Percentiles rank a stretch among this genome's conserved stretches.
Conservation (phyloP, 2,329 filamentous ascomycete genomes). For the Celoporthe dispersa region DNA sequence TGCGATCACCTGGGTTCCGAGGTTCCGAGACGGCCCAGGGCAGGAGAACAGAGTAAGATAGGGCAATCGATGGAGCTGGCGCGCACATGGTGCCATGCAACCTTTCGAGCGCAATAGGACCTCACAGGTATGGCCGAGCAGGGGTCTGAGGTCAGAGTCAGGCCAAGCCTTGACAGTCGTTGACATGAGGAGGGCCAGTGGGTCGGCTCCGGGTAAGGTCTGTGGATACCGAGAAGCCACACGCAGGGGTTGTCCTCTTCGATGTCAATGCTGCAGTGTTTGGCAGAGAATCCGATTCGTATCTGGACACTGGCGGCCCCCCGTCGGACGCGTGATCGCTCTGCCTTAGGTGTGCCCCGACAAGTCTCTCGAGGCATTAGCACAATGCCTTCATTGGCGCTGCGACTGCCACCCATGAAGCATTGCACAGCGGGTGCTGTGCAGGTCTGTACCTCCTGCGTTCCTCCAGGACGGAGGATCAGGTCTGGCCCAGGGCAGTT, state of each 20-base stretch:
- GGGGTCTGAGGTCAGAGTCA: constrained; percentile 12
- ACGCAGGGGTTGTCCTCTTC: constrained; percentile 16
- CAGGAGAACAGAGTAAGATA: neutral
- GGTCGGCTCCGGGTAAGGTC: constrained; percentile 5
- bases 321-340: constrained; percentile 4
- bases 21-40: neutral
- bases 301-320: constrained; percentile 13
- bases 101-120: constrained; percentile 15
- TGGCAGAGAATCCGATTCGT: neutral
- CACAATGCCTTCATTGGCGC: neutral
- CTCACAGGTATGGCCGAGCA: constrained; percentile 13
- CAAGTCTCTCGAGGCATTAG: neutral
- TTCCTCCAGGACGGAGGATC: neutral
- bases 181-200: constrained; percentile 3
- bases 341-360: constrained; percentile 11
- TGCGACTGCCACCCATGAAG: neutral
- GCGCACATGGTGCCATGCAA: neutral
- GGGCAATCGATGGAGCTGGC: neutral
- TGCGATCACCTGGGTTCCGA: neutral
- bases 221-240: constrained; percentile 12
- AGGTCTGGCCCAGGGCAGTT: neutral
- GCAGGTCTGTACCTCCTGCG: neutral
- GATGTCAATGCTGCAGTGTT: constrained; percentile 2
- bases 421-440: neutral
- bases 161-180: constrained; percentile 16